Conservation (phyloP, 176 grass and related monocot genomes). For the Oryza rufipogon region DNA sequence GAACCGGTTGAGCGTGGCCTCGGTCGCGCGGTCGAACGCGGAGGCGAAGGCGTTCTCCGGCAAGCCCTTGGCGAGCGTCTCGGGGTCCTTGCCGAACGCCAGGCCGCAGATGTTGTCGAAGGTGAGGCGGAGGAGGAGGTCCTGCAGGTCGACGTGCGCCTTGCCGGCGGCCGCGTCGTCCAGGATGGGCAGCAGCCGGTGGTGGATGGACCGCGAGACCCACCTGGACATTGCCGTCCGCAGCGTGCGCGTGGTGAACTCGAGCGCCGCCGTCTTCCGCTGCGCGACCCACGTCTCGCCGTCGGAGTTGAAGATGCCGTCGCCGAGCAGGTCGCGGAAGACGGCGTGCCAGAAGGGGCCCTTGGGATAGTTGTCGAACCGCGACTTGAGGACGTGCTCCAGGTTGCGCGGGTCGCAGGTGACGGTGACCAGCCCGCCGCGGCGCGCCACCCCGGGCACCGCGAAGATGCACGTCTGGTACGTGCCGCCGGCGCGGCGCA, state of each 20-base stretch:
- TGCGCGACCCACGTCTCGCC: slow-evolving; percentile 87
- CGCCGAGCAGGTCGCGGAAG: slow-evolving; percentile 86
- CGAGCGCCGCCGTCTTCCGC: slow-evolving; percentile 87
- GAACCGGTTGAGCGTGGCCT: slow-evolving; percentile 86
- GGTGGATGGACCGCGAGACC: slow-evolving; percentile 89
- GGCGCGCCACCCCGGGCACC: slow-evolving; percentile 71
- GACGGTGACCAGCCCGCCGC: slow-evolving; percentile 83
- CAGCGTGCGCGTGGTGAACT: slow-evolving; percentile 94
- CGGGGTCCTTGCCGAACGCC: slow-evolving; percentile 88
- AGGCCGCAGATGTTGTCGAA: slow-evolving; percentile 98
- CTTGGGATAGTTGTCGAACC: slow-evolving; percentile 98
- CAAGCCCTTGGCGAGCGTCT: slow-evolving; percentile 74
- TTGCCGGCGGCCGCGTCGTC: slow-evolving; percentile 29
- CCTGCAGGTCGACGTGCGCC: slow-evolving; percentile 72
- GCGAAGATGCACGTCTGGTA: slow-evolving; percentile 98
- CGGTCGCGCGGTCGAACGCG: slow-evolving; percentile 88
- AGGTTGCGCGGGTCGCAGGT: slow-evolving; percentile 94
- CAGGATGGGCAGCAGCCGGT: slow-evolving; percentile 75
- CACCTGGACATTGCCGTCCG: slow-evolving; percentile 81
- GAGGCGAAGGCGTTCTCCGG: slow-evolving; percentile 87
- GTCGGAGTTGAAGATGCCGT: slow-evolving; percentile 99
- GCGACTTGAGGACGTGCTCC: slow-evolving; percentile 88
- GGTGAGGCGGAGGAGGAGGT: slow-evolving; percentile 91
- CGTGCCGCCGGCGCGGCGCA: slow-evolving; percentile 60
- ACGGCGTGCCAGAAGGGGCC: slow-evolving; percentile 95